A percentile compares a stretch with the other conserved stretches of the same genome.
phyloP scores from a whole-genome alignment of 768 basidiomycete genomes.

The Kwoniella europaea region DNA sequence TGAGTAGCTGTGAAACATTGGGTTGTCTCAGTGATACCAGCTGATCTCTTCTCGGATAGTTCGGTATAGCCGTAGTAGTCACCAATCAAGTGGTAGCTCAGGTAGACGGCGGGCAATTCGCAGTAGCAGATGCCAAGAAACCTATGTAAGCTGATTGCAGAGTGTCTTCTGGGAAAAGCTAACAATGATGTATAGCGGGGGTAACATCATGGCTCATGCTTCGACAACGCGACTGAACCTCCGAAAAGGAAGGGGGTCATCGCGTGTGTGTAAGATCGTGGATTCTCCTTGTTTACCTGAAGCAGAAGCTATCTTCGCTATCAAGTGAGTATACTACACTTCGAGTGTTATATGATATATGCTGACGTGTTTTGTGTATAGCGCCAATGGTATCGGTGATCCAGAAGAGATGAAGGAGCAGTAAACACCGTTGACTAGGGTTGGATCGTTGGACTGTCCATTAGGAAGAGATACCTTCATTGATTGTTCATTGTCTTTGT shows the following conservation, averaged over 20 bases:
- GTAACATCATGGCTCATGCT: constrained; percentile 99
- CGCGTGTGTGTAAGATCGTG: constrained; percentile 93
- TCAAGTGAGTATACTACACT: constrained; percentile 60
- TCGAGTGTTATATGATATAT: background rate
- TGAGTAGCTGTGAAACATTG: constrained; percentile 58
- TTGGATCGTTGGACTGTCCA: background rate
- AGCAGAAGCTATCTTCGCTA: constrained; percentile 93
- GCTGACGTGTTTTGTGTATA: constrained; percentile 44
- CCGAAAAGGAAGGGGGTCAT: constrained; percentile 88
- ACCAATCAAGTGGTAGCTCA: constrained; percentile 99
- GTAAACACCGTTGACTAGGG: background rate
- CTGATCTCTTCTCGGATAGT: constrained; percentile 63
- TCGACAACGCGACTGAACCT: constrained; percentile 93
- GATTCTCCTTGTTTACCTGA: constrained; percentile 98
- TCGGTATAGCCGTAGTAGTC: constrained; percentile 95
- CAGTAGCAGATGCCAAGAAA: constrained; percentile 92
- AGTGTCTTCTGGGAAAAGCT: too few species aligned
- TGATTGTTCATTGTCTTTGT: background rate
- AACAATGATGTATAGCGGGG: constrained; percentile 63
- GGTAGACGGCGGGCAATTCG: constrained; percentile 88
- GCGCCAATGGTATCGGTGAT: constrained; percentile 87
- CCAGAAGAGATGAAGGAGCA: constrained; percentile 70
- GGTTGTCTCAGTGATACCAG: background rate
- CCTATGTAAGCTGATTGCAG: constrained; percentile 70
- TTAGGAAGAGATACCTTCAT: background rate